A percentile compares a stretch with the other conserved stretches of the same genome.
Evolutionary conservation across 139 green algal species (phyloP).

Genomic region (Parachlorella kessleri): DNA sequence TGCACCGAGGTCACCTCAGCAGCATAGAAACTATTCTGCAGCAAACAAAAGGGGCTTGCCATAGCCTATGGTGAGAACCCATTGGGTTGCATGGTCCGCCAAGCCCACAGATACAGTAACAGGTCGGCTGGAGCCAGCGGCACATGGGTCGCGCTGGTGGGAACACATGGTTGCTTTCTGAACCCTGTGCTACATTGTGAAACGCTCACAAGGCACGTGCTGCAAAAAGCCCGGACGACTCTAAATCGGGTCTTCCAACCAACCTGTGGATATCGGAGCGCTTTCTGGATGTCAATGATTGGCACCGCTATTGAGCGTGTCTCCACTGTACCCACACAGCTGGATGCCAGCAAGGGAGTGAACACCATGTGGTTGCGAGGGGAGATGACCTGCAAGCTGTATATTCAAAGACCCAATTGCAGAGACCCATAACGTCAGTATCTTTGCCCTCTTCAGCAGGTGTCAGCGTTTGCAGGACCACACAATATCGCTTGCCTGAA

Average conservation of each 20-base stretch:
- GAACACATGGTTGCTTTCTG: too few species aligned
- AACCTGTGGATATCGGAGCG: conserved; percentile 53
- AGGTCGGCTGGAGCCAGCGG: too few species aligned
- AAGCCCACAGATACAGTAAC: not conserved
- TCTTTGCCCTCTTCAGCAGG: too few species aligned
- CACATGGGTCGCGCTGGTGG: too few species aligned
- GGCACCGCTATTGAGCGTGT: conserved; percentile 63
- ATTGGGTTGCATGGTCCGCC: not conserved
- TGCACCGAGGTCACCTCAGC: conserved; percentile 28
- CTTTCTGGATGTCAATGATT: conserved; percentile 74
- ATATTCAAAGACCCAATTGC: too few species aligned
- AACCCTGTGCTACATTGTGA: too few species aligned
- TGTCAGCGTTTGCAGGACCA: too few species aligned
- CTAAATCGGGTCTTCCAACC: too few species aligned
- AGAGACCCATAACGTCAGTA: too few species aligned
- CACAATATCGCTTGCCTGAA: too few species aligned
- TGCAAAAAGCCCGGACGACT: too few species aligned
- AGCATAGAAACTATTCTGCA: conserved; percentile 16
- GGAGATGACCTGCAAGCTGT: conserved; percentile 68
- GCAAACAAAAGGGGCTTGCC: not conserved
- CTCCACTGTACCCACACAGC: conserved; percentile 86
- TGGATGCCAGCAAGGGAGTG: conserved; percentile 79
- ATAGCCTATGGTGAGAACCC: not conserved
- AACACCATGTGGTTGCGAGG: conserved; percentile 89
- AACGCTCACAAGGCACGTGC: too few species aligned